Base-by-base conservation (phyloP, 495 filamentous ascomycete genomes). In the Trichoderma virens region DNA sequence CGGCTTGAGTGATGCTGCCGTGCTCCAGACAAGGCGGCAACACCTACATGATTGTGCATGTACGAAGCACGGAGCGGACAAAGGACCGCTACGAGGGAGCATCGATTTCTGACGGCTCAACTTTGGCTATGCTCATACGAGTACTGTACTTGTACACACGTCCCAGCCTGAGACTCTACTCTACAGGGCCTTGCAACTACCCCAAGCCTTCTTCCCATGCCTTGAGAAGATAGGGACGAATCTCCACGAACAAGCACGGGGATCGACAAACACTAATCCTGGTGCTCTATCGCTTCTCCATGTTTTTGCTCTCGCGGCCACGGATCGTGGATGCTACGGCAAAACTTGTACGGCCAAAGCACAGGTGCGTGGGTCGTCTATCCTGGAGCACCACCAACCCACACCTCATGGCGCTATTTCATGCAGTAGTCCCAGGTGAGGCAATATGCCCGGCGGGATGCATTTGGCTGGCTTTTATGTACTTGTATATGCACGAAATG, bases 391-490 rank as follows among this genome's bases (percentile, higher is more conserved):
- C 51, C 51, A 16, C 51, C 51, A 56, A 25, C 51, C 51, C 51
- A 56, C 51, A 47, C 51, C 51, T 28, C 25, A 28, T 56, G 51
- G 51, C 51, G 51, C 51, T 56, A 56, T 30, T 27, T 56, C 25
- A 30, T 56, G 51, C 51, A 56, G 51, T 56, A 56, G 51, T 30
- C 51, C 51, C 51, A 56, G 51, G 51, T 56, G 51, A 56, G 51
- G 51, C 51, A 56, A 56, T 56, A 56, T 27, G 11, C 9, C 51
- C 51, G 51, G 51, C 51, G 25, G 51, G 27, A 56, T 56, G 25
- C 51, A 6, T 56, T 56, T 56, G 13, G 20, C 11, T 35, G 0
- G 0, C 13, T 35, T 35, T 35, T 35, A 13, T 35, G 6, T 35
- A 13, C 34, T 13, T 6, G 34, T 35, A 35, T 30, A 56, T 56